These are phyloP conservation scores for Globisporangium apiculatum DNA, from an alignment of 352 stramenopile genomes.

Conservation along the genomic window DNA sequence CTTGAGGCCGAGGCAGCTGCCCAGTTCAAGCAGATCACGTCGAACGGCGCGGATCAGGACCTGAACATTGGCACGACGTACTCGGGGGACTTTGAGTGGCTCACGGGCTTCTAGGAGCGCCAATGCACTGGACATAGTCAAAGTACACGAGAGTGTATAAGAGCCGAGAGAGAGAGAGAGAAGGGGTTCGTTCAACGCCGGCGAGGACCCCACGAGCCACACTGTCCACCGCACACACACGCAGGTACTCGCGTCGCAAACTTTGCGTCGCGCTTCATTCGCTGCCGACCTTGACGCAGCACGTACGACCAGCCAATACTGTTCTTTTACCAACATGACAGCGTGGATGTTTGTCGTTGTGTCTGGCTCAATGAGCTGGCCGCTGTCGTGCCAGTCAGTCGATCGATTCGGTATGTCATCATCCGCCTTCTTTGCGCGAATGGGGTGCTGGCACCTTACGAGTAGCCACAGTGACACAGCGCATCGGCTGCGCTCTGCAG, in stretches of 20 bases:
- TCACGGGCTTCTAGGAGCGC: conserved; percentile 53
- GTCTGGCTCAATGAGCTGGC: background rate
- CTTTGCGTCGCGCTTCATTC: background rate
- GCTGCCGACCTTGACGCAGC: background rate
- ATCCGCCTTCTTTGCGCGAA: too few species aligned
- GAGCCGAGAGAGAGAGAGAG: background rate
- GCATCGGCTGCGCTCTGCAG: too few species aligned
- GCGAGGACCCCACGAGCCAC: background rate
- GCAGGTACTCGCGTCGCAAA: background rate
- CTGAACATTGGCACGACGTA: conserved; percentile 74
- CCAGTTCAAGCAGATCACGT: conserved; percentile 71
- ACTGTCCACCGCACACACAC: background rate
- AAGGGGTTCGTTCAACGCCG: background rate
- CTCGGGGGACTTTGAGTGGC: conserved; percentile 64
- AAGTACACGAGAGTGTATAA: background rate
- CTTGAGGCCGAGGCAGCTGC: conserved; percentile 57
- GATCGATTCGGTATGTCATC: too few species aligned
- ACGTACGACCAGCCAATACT: conserved; percentile 1
- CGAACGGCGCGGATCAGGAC: conserved; percentile 31
- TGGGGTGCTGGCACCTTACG: too few species aligned
- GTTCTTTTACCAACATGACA: conserved; percentile 4
- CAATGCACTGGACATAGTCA: too few species aligned
- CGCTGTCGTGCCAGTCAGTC: background rate
- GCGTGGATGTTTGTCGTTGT: background rate
- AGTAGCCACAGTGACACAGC: too few species aligned